phyloP scores from a whole-genome alignment of 2,329 filamentous ascomycete species.

The Penicillium psychrosexuale region DNA sequence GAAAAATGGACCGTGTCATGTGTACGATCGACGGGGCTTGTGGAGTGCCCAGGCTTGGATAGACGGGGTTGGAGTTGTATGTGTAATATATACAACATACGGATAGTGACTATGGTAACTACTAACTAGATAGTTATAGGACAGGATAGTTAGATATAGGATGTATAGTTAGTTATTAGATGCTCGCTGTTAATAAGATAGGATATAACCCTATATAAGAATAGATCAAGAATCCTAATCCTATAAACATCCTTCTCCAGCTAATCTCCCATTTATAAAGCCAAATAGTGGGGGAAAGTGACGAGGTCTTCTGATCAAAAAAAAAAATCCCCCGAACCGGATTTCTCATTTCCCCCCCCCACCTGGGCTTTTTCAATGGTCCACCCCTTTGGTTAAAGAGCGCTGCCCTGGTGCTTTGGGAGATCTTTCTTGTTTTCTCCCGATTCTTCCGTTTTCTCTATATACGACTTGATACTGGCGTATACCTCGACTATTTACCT shows the following conservation, averaged over 20 bases:
- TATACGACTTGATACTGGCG: not conserved
- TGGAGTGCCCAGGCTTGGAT: constrained; percentile 7
- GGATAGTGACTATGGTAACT: no score
- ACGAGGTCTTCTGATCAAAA: constrained; percentile 35
- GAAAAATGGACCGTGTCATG: constrained; percentile 28
- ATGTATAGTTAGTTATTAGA: no score
- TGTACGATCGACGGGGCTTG: constrained; percentile 25
- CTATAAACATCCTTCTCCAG: no score
- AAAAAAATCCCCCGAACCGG: constrained; percentile 30
- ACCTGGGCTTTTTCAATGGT: constrained; percentile 4
- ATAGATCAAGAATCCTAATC: no score
- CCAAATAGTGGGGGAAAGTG: constrained; percentile 21
- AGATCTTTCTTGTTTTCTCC: constrained; percentile 13
- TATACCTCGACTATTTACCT: not conserved
- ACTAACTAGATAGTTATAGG: no score
- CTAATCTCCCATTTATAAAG: no score
- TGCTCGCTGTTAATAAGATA: no score
- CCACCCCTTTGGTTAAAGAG: constrained; percentile 29
- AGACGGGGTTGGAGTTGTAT: not conserved
- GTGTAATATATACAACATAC: no score
- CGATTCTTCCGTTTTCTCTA: not conserved
- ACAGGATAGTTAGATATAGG: not conserved
- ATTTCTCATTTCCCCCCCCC: constrained; percentile 17
- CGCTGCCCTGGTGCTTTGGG: constrained; percentile 8
- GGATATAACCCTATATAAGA: no score